phyloP scores from a whole-genome alignment of 2,329 filamentous ascomycete species.

The Alternaria novae-zelandiae region DNA sequence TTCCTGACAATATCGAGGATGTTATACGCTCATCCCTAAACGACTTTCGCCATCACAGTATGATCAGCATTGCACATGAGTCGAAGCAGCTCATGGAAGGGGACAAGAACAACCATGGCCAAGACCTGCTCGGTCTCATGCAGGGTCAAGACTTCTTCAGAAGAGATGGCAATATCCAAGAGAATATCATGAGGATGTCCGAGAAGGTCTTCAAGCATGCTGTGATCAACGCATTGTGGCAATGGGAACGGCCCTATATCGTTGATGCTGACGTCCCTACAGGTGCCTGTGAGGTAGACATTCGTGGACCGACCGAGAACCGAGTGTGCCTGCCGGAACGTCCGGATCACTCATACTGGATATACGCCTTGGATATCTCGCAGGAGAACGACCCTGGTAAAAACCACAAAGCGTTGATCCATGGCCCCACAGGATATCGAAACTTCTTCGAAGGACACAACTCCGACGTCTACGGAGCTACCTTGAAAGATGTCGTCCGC shows the following conservation, averaged over 20 bases:
- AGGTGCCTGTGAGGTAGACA: background rate
- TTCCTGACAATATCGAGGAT: background rate
- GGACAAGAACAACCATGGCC: background rate
- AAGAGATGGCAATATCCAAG: background rate
- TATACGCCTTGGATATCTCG: background rate
- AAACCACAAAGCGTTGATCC: background rate
- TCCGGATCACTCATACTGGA: background rate
- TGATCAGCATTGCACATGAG: background rate
- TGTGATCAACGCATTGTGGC: background rate
- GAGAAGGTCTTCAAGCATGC: background rate
- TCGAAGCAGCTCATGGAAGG: background rate
- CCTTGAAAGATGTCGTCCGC: conserved; percentile 18
- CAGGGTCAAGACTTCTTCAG: background rate
- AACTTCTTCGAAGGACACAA: background rate
- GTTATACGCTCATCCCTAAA: background rate
- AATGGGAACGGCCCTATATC: background rate
- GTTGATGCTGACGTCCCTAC: background rate
- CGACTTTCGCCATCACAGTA: background rate
- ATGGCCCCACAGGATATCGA: conserved; percentile 4
- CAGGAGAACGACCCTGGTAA: background rate
- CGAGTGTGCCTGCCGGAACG: background rate
- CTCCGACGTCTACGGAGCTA: conserved; percentile 24
- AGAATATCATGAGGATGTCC: background rate
- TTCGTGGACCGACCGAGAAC: background rate
- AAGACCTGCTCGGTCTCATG: background rate